Percentiles rank a stretch among this genome's conserved stretches.
These are phyloP conservation scores for Beauveria bassiana DNA, from an alignment of 2,329 filamentous ascomycete species.

Conservation along the genomic window DNA sequence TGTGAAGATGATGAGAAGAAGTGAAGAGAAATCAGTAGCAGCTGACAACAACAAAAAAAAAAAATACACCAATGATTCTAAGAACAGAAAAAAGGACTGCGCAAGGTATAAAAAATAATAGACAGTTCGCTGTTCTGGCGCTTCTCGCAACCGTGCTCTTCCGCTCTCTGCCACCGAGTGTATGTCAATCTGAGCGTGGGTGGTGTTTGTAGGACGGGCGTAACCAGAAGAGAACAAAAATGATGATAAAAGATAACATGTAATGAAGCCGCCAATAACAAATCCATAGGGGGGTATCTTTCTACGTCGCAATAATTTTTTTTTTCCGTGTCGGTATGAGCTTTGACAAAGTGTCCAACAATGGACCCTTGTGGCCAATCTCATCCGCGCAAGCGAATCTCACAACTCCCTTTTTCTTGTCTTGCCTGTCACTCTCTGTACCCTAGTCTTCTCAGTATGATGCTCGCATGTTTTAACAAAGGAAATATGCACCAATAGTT, in stretches of 20 bases:
- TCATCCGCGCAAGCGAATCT: background rate
- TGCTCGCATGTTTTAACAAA: constrained; percentile 19
- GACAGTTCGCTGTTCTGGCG: background rate
- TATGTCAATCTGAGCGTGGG: background rate
- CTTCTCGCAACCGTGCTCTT: background rate
- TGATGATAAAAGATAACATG: background rate
- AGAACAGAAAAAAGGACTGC: background rate
- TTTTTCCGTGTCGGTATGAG: background rate
- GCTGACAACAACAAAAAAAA: background rate
- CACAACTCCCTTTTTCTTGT: background rate
- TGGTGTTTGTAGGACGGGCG: background rate
- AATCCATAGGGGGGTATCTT: constrained; percentile 19
- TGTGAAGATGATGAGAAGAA: constrained; percentile 6
- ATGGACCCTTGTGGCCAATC: background rate
- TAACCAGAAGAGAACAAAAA: background rate
- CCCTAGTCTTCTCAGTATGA: background rate
- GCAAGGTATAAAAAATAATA: constrained; percentile 3
- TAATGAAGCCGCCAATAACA: constrained; percentile 4
- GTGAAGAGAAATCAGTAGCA: background rate
- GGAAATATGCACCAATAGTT: constrained; percentile 16
- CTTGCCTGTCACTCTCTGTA: background rate
- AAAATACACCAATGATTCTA: constrained; percentile 10
- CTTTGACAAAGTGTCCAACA: background rate
- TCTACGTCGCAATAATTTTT: constrained; percentile 14
- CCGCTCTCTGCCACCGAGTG: background rate